Conservation (phyloP, 2,329 filamentous ascomycete species). For the Apiospora phragmitis region DNA sequence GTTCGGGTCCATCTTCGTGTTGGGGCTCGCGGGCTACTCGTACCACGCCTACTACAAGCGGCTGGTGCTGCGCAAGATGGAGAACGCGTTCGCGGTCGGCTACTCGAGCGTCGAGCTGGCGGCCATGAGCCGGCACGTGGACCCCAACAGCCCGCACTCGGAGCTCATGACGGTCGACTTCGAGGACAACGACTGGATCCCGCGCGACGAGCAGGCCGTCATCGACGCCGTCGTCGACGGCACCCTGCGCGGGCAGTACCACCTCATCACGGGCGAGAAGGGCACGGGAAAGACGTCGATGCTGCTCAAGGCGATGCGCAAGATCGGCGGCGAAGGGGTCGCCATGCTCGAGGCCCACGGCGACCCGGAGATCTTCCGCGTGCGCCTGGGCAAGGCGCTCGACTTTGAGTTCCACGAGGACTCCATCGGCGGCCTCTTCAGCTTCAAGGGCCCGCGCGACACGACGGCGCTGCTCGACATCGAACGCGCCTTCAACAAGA, state of each 20-base stretch:
- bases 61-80: slow-evolving; percentile 88
- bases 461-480: slow-evolving; percentile 92
- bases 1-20: slow-evolving; percentile 70
- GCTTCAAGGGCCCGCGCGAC: slow-evolving; percentile 87
- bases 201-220: slow-evolving; percentile 75
- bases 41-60: slow-evolving; percentile 88
- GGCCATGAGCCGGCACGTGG: slow-evolving; percentile 58
- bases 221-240: slow-evolving; percentile 86
- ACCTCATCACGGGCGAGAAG: slow-evolving; percentile 91
- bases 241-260: slow-evolving; percentile 75
- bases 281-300: slow-evolving; percentile 92
- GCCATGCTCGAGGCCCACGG: slow-evolving; percentile 97
- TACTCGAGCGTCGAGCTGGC: slow-evolving; percentile 87
- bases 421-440: slow-evolving; percentile 95
- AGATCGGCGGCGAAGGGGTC: slow-evolving; percentile 83
- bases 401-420: slow-evolving; percentile 98
- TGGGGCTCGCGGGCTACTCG: slow-evolving; percentile 71
- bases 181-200: slow-evolving; percentile 71
- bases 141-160: slow-evolving; percentile 8
- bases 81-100: slow-evolving; percentile 85
- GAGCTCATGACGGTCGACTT: slow-evolving; percentile 35
- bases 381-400: slow-evolving; percentile 86
- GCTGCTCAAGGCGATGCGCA: slow-evolving; percentile 82
- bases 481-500: slow-evolving; percentile 93
- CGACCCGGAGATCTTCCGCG: slow-evolving; percentile 91